Base-by-base conservation (phyloP, 768 basidiomycete species). In the Daedaleopsis sinensis region DNA sequence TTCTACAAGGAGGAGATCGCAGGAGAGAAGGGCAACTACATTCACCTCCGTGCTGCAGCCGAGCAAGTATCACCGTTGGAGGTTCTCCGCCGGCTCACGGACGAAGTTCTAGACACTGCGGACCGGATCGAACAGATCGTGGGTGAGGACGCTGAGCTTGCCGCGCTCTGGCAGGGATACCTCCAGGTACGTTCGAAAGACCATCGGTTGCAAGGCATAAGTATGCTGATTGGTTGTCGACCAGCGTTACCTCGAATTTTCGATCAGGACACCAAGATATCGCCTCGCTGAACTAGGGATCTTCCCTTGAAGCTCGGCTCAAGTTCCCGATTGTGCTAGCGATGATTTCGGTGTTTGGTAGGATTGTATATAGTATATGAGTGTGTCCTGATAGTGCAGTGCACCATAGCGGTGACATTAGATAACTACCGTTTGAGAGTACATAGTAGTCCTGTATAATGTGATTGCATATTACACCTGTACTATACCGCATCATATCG, bases 1-100 rank as follows among this genome's bases (percentile, higher is more conserved):
- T 67, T 67, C 47, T 67, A 67, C 61, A 67, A 67, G 51, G 66
- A 67, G 37, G 63, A 64, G 23, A 43, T 67, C 1, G 66, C 60
- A 10, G 66, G 66, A 7, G 66, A 67, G 42, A 59, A 54, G 4
- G 62, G 35, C 52, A 67, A 62, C 43, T 67, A 67, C 44, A 59
- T 67, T 8, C 63, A 65, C 46, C 52, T 65, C 12, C 66, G 66
- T 32, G 63, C 66, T 0, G 47, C 52, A 5, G 61, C 58, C 1
- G 58, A 59, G 19, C 52, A 55, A 24, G 16, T 57, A 13, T 56
- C 63, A 1, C 46, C 57, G 1, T 53, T 54, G 52, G 56, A 59
- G 11, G 61, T 59, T 12, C 58, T 67, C 1, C 58, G 42, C 9
- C 55, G 47, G 9, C 55, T 67, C 5, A 63, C 51, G 15, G 59